Evolutionary conservation across 2,329 filamentous ascomycete species (phyloP), one percentile per base, ranked within the genome.

Genomic region (Penicillium psychrosexuale): DNA sequence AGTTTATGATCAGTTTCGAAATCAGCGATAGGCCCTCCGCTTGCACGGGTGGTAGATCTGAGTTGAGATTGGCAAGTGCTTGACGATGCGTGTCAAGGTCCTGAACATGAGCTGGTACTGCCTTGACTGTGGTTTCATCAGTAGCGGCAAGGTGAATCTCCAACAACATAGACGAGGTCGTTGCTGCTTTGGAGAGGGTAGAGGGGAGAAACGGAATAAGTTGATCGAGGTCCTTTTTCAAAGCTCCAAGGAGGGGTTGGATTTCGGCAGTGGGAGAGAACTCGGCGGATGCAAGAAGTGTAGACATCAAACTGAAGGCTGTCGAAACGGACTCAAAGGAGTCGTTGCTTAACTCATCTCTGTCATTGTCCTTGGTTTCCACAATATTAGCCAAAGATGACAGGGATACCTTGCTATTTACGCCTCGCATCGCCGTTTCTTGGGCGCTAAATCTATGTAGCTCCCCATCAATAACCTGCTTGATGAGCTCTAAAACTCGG

Each of bases 1-100:
- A 66, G 47, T 72, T 71, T n/a, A 64, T 65, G 56, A 77, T 69
- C 3, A 77, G 58, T 24, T 69, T 63, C 5, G 72, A 74, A 3
- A 77, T 60, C 3, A 75, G 62, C 1, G 72, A 72, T 39, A 77
- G 73, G 15, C 75, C 75, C 56, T 77, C 74, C 28, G 72, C 75
- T 57, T 77, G 74, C 1, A 77, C 70, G 0, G 75, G 75, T 5
- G 72, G 71, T 12, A 77, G 62, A 13, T 72, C 61, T 3, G 75
- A 76, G 34, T 69, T 71, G 38, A 77, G 67, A 51, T 74, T 72
- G 22, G 61, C 61, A n/a, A 77, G 56, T 13, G 74, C 75, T 54
- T 73, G 72, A 30, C 72, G 72, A 53, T 77, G 74, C 3, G 60
- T 72, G 43, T 76, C 70, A 42, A 75, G 69, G 47, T 77, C 75